phyloP scores from a whole-genome alignment of 225 moss, liverwort and hornwort species.

The Marchantia paleacea region DNA sequence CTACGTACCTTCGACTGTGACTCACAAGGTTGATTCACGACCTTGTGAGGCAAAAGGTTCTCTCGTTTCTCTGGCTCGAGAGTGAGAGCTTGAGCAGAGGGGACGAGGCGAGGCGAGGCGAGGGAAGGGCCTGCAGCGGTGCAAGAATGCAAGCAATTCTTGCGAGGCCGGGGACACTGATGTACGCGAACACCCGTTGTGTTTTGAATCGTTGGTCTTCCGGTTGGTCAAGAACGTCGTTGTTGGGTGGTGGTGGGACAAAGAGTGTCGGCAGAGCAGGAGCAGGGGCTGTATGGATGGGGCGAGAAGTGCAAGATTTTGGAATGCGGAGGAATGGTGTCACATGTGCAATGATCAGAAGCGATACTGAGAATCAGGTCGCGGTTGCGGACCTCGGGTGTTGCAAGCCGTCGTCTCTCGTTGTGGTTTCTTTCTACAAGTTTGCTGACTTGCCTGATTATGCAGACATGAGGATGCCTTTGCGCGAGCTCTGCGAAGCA shows the following conservation, averaged over 20 bases:
- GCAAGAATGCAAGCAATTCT: constrained; percentile 14
- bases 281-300: not conserved
- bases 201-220: not conserved
- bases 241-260: not conserved
- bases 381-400: not conserved
- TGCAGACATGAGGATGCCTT: constrained; percentile 56
- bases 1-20: no score
- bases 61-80: not conserved
- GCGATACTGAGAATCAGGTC: not conserved
- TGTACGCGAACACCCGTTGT: not conserved
- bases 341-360: not conserved
- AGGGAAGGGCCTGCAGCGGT: no score
- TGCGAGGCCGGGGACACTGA: not conserved
- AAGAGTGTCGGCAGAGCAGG: not conserved
- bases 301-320: not conserved
- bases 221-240: not conserved
- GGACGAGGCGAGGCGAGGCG: no score
- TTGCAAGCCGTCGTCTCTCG: constrained; percentile 33
- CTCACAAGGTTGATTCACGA: no score
- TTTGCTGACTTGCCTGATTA: constrained; percentile 71
- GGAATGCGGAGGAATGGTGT: not conserved
- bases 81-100: not conserved
- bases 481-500: constrained; percentile 75
- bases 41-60: not conserved
- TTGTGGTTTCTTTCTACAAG: constrained; percentile 86